Conservation (phyloP, 1,284 basidiomycete genomes). For the Mycena sp. region DNA sequence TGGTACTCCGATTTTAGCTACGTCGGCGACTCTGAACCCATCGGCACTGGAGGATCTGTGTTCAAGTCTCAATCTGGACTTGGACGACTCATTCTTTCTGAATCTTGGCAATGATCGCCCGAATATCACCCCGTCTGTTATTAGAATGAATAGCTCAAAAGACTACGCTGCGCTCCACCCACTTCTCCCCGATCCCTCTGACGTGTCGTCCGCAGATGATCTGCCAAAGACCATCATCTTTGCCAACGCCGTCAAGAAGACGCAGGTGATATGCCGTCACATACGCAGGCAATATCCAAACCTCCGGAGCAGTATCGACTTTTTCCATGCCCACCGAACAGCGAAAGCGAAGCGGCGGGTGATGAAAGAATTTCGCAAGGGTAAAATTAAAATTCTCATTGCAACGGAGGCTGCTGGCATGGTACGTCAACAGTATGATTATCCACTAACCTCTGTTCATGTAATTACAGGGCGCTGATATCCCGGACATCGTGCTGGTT, state of each 20-base stretch:
- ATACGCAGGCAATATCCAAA: constrained; percentile 6
- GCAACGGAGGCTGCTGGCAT: constrained; percentile 46
- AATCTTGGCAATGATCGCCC: constrained; percentile 20
- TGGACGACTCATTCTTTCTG: constrained; percentile 35
- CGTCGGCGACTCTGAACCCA: background rate
- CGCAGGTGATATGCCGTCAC: constrained; percentile 12
- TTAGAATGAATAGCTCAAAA: constrained; percentile 5
- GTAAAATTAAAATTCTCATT: constrained; percentile 37
- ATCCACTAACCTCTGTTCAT: background rate
- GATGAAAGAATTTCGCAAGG: constrained; percentile 35
- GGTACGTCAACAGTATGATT: constrained; percentile 33
- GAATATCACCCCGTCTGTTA: constrained; percentile 4
- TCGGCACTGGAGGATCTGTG: background rate
- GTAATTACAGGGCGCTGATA: constrained; percentile 40
- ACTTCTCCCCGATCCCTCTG: background rate
- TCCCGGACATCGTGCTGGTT: constrained; percentile 42
- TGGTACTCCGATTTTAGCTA: background rate
- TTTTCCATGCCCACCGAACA: constrained; percentile 32
- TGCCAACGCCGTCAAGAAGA: constrained; percentile 26
- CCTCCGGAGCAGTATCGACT: constrained; percentile 15
- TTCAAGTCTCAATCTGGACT: background rate
- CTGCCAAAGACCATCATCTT: constrained; percentile 39
- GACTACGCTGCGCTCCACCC: constrained; percentile 25
- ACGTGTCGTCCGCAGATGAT: constrained; percentile 10
- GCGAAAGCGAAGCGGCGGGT: constrained; percentile 30